Conservation (phyloP, 2,329 filamentous ascomycete species). For the Claviceps sp. region DNA sequence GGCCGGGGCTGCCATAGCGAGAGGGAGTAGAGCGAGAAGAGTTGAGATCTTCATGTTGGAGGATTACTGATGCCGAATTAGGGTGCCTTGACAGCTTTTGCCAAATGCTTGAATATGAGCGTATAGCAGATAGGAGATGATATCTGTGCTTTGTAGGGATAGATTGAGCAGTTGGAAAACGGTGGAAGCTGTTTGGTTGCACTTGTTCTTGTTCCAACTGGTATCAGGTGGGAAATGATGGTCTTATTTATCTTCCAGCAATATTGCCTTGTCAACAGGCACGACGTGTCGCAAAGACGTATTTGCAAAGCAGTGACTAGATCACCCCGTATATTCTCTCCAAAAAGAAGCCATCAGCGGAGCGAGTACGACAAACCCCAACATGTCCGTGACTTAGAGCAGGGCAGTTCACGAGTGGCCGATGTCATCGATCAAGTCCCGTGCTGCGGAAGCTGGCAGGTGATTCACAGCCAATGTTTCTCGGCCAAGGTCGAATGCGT, state of each 20-base stretch:
- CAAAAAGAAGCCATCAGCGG: neutral
- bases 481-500: neutral
- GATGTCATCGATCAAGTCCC: neutral
- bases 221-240: too few species aligned
- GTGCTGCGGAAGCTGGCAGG: neutral
- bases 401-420: neutral
- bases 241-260: neutral
- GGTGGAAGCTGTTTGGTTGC: too few species aligned
- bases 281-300: neutral
- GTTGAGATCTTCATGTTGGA: slow-evolving; percentile 17
- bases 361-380: neutral
- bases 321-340: neutral
- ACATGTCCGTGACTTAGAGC: neutral
- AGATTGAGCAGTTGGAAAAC: too few species aligned
- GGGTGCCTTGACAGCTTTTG: too few species aligned
- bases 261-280: neutral
- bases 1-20: slow-evolving; percentile 18
- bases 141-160: neutral
- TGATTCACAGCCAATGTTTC: neutral
- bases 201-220: too few species aligned
- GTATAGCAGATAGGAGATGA: too few species aligned
- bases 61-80: neutral
- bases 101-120: too few species aligned
- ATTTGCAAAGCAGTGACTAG: neutral
- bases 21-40: slow-evolving; percentile 20